Evolutionary conservation across 257 asterid species (phyloP), one percentile per base, ranked within the genome.

Genomic region (Mitragyna speciosa): DNA sequence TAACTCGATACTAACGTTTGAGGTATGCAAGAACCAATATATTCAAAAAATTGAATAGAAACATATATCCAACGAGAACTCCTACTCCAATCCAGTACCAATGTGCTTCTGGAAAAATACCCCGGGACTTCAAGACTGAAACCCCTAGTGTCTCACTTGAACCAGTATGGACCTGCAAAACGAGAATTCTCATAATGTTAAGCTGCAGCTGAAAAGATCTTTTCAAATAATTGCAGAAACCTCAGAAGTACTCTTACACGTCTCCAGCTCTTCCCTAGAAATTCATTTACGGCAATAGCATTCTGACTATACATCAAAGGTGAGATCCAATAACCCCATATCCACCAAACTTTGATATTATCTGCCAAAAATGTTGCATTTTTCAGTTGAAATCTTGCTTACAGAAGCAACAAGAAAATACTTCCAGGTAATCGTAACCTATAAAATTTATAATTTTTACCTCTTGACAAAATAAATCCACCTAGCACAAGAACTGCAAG

Each of bases 291-390:
- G 14, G 93, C 86, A 86, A 92, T 89, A 43, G 99, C 97, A 86
- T 87, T 93, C 82, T 93, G 98, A 54, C 92, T 97, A 84, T 93
- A 95, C 95, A 91, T 95, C 95, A 95, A 83, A 8, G 99, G 99
- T 61, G 98, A 95, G 80, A 89, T 45, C 98, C 98, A 95, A 86
- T 91, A 95, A 54, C 61, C 8, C 61, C 58, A 51, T 51, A 51
- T 51, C 58, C 58, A 51, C 58, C 58, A 51, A 15, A 5, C 58
- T 51, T 51, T 51, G 3, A 51, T 51, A 17, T 51, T 6, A 51
- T 51, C 58, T 51, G 58, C 4, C 20, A 51, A 51, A 12, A 19
- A 14, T 0, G 15, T 51, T 6, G 49, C 49, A 45, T 51, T 4
- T 51, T 51, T 51, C 58, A 15, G 7, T 15, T 51, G 22, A 17